Evolutionary conservation across 2,329 filamentous ascomycete species (phyloP).

Genomic region (Blastomyces gilchristii): DNA sequence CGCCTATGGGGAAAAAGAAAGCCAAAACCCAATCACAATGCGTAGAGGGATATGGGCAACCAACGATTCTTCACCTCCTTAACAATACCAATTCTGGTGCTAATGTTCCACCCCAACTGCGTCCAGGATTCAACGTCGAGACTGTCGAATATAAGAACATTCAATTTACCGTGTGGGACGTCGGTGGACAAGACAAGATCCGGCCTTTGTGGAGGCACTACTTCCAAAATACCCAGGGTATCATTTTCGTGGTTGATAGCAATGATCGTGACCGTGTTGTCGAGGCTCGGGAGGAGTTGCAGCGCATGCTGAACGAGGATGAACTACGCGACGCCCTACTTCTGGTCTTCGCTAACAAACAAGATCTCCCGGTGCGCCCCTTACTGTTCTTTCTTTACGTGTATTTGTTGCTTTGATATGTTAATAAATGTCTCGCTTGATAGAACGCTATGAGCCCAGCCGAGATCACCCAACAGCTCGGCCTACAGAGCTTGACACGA

Average conservation of each 20-base stretch:
- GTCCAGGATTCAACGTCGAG: slow-evolving; percentile 93
- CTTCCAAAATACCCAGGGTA: slow-evolving; percentile 99
- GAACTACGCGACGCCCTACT: slow-evolving; percentile 96
- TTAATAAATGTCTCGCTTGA: slow-evolving; percentile 23
- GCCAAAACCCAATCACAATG: neutral
- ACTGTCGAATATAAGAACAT: slow-evolving; percentile 99
- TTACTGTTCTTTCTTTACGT: slow-evolving; percentile 4
- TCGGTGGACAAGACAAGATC: slow-evolving; percentile 99
- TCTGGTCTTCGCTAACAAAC: slow-evolving; percentile 98
- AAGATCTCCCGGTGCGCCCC: slow-evolving; percentile 81
- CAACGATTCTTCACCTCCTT: neutral
- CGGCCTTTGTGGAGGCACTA: slow-evolving; percentile 99
- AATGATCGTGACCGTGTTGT: slow-evolving; percentile 98
- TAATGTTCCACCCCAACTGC: slow-evolving; percentile 12
- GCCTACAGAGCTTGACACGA: slow-evolving; percentile 96
- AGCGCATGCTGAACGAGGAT: slow-evolving; percentile 97
- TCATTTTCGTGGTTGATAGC: slow-evolving; percentile 99
- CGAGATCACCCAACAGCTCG: slow-evolving; percentile 99
- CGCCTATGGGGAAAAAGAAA: neutral
- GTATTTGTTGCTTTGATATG: slow-evolving; percentile 1
- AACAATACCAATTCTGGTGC: neutral
- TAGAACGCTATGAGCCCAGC: slow-evolving; percentile 99
- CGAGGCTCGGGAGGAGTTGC: slow-evolving; percentile 91
- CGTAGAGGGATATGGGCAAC: neutral
- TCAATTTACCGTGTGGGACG: slow-evolving; percentile 99